Percentiles rank a stretch among this genome's conserved stretches.
phyloP scores from a whole-genome alignment of 2,329 filamentous ascomycete species.

The Fusarium solani-melongenae region DNA sequence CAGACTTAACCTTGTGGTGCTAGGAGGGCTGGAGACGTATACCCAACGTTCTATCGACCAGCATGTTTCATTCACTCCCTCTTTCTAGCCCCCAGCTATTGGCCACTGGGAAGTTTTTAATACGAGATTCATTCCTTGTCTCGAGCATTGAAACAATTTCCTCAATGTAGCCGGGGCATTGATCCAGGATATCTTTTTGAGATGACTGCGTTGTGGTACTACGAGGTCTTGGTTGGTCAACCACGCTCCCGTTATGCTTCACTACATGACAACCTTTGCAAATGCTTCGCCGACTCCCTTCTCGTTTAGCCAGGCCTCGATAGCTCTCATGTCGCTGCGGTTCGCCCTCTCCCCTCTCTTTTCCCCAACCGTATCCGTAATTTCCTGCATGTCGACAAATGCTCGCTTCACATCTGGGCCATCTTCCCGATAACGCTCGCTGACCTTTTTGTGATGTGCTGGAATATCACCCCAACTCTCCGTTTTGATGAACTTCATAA shows the following conservation, averaged over 20 bases:
- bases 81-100: not conserved
- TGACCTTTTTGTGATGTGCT: conserved; percentile 71
- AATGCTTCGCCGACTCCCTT: conserved; percentile 40
- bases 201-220: not conserved
- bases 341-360: conserved; percentile 61
- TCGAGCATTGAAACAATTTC: not conserved
- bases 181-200: not conserved
- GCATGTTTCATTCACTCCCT: not conserved
- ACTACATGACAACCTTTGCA: conserved; percentile 40
- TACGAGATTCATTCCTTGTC: not conserved
- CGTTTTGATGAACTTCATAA: conserved; percentile 73
- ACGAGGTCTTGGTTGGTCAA: not conserved
- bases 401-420: conserved; percentile 47
- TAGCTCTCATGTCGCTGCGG: conserved; percentile 63
- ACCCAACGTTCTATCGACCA: not conserved
- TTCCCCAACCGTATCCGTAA: conserved; percentile 62
- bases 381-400: conserved; percentile 67
- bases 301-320: conserved; percentile 61
- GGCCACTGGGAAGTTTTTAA: not conserved
- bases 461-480: conserved; percentile 73
- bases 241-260: not conserved
- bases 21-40: not conserved
- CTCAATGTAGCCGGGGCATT: not conserved
- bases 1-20: not conserved
- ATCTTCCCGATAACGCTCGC: conserved; percentile 62